Base-by-base conservation (phyloP, 805 yeast species). In the Pachysolen tannophilus region DNA sequence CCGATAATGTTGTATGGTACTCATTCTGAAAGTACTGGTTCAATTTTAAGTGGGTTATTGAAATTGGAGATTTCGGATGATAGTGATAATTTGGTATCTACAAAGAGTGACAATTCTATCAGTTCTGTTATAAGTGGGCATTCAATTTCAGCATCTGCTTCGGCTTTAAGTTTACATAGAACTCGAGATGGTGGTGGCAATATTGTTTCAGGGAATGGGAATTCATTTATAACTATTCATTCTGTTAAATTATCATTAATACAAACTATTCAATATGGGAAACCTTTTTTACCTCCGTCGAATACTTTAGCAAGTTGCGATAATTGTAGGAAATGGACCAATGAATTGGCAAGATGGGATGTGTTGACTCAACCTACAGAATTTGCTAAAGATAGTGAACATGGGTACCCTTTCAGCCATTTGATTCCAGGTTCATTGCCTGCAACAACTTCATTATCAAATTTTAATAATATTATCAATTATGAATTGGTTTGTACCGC, bases 341-440 rank as follows among this genome's bases (percentile, higher is more conserved):
- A 74, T 10, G 81, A 76, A 25, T 62, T 92, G 45, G 94, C 95
- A 20, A 63, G 78, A 35, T 92, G 99, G 99, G 86, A 86, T 46
- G 81, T 92, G 8, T 66, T 92, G 38, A 61, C 72, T 4, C 65
- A 67, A 20, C 63, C 74, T 1, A 65, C 75, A 1, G 63, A 69
- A n/a, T 72, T 86, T 42, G 63, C 78, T 6, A 56, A 63, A 5
- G 92, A 90, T 1, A 43, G 61, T 1, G 63, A 69, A 13, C 95
- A 92, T 49, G 86, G 83, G 1, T 92, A 84, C 54, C 99, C 98
- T 2, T 90, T 92, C 52, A 81, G 94, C 15, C 87, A 86, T 53
- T 61, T 92, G 27, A 53, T 92, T 7, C 94, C 96, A 0, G 98
- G 99, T 0, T 66, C 82, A 17, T 56, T 87, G 20, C 96, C 97